These are phyloP conservation scores for Colletotrichum melonis DNA, from an alignment of 2,329 filamentous ascomycete species.

Conservation along the genomic window DNA sequence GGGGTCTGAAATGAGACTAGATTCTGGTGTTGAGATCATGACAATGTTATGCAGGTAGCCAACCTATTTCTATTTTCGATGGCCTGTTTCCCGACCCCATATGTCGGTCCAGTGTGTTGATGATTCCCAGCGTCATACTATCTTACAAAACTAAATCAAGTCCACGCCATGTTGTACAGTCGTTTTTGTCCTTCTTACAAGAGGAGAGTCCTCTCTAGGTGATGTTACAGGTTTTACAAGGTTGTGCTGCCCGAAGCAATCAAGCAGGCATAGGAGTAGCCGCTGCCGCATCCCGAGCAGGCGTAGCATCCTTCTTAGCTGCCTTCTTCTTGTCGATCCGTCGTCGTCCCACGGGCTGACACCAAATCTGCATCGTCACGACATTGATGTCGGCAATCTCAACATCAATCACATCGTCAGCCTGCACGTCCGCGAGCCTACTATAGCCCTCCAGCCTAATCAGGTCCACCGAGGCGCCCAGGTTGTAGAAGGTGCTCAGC, in stretches of 20 bases:
- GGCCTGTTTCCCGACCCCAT: background rate
- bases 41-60: background rate
- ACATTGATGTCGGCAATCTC: conserved; percentile 66
- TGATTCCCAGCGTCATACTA: background rate
- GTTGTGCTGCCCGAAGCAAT: background rate
- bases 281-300: background rate
- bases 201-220: background rate
- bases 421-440: conserved; percentile 54
- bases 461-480: conserved; percentile 54
- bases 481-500: conserved; percentile 62
- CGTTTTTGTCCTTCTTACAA: background rate
- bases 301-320: background rate
- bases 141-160: background rate
- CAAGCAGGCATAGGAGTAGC: background rate
- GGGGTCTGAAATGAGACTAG: background rate
- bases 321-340: no score
- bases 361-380: conserved; percentile 26
- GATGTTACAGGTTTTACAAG: background rate
- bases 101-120: background rate
- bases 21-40: background rate
- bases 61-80: no score
- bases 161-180: background rate
- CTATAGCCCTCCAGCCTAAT: conserved; percentile 49
- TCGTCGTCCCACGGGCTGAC: conserved; percentile 7
- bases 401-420: conserved; percentile 67